Base-by-base conservation (phyloP, 2,329 filamentous ascomycete species). In the Alternaria sp. region DNA sequence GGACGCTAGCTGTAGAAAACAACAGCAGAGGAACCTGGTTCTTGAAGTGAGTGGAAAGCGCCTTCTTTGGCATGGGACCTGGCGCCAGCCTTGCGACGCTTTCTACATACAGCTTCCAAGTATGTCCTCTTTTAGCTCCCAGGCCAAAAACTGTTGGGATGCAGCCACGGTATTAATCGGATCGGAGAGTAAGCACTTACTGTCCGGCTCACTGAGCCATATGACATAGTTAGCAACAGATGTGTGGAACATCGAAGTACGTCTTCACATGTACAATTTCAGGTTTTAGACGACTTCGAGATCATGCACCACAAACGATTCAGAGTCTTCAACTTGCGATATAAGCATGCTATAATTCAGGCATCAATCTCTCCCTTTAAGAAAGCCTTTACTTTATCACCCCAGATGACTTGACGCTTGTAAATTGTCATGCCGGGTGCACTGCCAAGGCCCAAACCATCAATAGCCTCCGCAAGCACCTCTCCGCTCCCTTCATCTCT, bases 351-450 rank as follows among this genome's bases (percentile, higher is more conserved):
- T 27, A 18, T 27, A 50, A 20, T 34, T 69, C 49, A 65, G 18
- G 8, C 55, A 27, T 67, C 62, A 40, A 71, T 65, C 54, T 71
- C 65, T 1, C 71, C 70, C 40, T 69, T 79, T 62, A 88, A 68
- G 76, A 82, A 88, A 49, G 77, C 78, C 71, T 82, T 83, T 12
- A 87, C 83, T 56, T 82, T 83, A 43, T 85, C 80, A 10, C 84
- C 86, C 87, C 86, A 89, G 0, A 86, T 80, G 16, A 84, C 79
- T 8, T 81, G 81, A 30, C 83, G 77, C 76, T 90, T 90, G 71
- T 90, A 90, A 48, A 82, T 80, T 62, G 81, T 79, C 74, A 90
- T 89, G 18, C 74, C 80, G 2, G 87, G 87, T 46, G 85, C 84
- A 79, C 78, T 89, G 0, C 88, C 88, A 52, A 72, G 75, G 36